phyloP scores from a whole-genome alignment of 352 stramenopile genomes.

The Pythium sp. region DNA sequence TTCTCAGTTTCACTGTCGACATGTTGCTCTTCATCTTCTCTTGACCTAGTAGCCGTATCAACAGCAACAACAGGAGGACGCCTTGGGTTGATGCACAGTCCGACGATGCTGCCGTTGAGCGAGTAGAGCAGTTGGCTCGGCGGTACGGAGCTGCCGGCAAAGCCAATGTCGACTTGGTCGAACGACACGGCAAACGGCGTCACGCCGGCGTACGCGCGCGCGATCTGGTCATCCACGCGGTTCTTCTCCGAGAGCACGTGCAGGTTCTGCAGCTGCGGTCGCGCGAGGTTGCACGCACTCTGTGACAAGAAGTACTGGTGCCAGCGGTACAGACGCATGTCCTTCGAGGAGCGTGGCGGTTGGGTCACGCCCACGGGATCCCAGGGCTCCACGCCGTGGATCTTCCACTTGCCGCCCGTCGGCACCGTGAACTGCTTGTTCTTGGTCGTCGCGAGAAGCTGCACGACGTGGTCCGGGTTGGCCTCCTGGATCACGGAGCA shows the following conservation, averaged over 20 bases:
- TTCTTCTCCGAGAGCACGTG: conserved; percentile 72
- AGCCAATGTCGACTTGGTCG: conserved; percentile 57
- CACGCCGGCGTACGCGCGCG: conserved; percentile 42
- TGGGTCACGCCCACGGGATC: conserved; percentile 61
- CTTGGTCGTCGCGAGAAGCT: conserved; percentile 90
- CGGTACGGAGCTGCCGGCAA: conserved; percentile 54
- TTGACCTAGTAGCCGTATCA: neutral
- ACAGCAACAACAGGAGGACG: neutral
- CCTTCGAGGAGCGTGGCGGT: conserved; percentile 72
- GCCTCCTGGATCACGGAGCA: conserved; percentile 86
- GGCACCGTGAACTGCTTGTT: conserved; percentile 85
- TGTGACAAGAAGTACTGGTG: conserved; percentile 77
- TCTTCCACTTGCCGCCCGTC: conserved; percentile 35
- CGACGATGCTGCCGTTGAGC: conserved; percentile 70
- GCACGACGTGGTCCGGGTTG: conserved; percentile 90
- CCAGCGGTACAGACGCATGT: conserved; percentile 76
- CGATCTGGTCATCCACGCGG: conserved; percentile 51
- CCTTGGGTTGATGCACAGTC: conserved; percentile 59
- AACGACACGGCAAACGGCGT: conserved; percentile 55
- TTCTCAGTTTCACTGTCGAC: neutral
- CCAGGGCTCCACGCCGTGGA: conserved; percentile 67
- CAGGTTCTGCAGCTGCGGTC: conserved; percentile 56
- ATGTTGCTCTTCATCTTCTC: conserved; percentile 4
- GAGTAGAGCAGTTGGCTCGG: conserved; percentile 73
- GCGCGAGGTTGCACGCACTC: conserved; percentile 29